Base-by-base conservation (phyloP, 192 early-diverging fungal species). In the Dimargaris verticillata region DNA sequence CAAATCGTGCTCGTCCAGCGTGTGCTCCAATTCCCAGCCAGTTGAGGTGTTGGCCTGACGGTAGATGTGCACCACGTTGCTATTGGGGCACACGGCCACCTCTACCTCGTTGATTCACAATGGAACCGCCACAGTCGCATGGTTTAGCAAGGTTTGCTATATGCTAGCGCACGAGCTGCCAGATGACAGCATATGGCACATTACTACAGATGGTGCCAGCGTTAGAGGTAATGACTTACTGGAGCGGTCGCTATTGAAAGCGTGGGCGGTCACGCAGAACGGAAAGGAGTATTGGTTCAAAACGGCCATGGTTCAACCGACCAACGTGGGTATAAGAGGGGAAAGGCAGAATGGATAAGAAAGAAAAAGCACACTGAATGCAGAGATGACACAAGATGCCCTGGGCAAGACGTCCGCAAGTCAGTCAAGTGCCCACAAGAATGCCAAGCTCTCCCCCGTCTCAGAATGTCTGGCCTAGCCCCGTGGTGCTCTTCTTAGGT, bases 1-100 rank as follows among this genome's bases (percentile, higher is more conserved):
- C 71, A 93, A 84, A 78, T 95, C 92, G 71, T 98, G 95, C 85
- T 95, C 88, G 52, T 72, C 75, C 60, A 99, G 72, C 18, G 85
- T 83, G 28, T 82, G 82, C 42, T 69, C 61, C 22, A 85, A 66
- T 60, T 65, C 76, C 86, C 86, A 97, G 59, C 55, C 59, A 25
- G 72, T 62, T 18, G 70, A 73, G 44, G 66, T 50, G 14, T 70
- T 67, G 55, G 67, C 66, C 66, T 83, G 81, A 43, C 74, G 66
- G 75, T 92, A 92, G 70, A 99, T 93, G 66, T 83, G 83, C 50
- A 95, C 92, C 55, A 90, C 86, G 63, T 90, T 89, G 51, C 81
- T 83, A 76, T 92, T 92, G 44, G 88, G 91, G 68, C 86, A 86
- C 20, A 99, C 66, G 20, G 91, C 91, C 18, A 98, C 78, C 79